These are phyloP conservation scores for Strobilomyces confusus DNA, from an alignment of 768 basidiomycete species.

Conservation along the genomic window DNA sequence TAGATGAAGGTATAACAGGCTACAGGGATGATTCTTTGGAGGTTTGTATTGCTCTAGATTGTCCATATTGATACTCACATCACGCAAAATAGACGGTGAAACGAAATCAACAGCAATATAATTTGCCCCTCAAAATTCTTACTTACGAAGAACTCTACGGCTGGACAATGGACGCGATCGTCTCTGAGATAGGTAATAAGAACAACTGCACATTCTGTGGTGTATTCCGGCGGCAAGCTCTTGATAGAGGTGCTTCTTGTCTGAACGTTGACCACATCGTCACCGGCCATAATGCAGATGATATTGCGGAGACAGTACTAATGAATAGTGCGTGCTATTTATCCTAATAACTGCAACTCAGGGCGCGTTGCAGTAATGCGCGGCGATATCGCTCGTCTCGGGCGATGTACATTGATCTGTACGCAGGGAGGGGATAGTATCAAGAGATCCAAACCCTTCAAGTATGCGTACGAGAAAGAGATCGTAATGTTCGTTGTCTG, in stretches of 20 bases:
- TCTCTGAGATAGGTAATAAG: slow-evolving; percentile 91
- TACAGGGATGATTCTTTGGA: slow-evolving; percentile 97
- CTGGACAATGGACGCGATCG: slow-evolving; percentile 99
- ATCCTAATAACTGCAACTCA: background rate
- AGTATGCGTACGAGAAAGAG: slow-evolving; percentile 99
- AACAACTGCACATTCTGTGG: slow-evolving; percentile 99
- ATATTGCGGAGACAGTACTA: slow-evolving; percentile 96
- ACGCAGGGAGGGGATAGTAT: slow-evolving; percentile 97
- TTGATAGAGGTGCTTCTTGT: slow-evolving; percentile 89
- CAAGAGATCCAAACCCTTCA: slow-evolving; percentile 97
- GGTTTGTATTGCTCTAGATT: slow-evolving; percentile 39
- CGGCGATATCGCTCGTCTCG: slow-evolving; percentile 92
- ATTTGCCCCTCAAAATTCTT: slow-evolving; percentile 92
- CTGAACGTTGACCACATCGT: slow-evolving; percentile 95
- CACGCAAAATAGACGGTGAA: slow-evolving; percentile 76
- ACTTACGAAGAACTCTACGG: slow-evolving; percentile 96
- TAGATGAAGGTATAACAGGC: slow-evolving; percentile 98
- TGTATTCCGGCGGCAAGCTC: slow-evolving; percentile 92
- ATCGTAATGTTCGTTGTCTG: slow-evolving; percentile 80
- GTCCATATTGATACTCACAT: slow-evolving; percentile 3
- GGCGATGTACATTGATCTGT: slow-evolving; percentile 90
- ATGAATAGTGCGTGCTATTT: slow-evolving; percentile 82
- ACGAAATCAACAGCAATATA: slow-evolving; percentile 92
- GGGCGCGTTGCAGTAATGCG: slow-evolving; percentile 73
- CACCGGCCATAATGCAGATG: slow-evolving; percentile 98